Evolutionary conservation across 2,329 filamentous ascomycete genomes (phyloP), one percentile per base, ranked within the genome.

Genomic region (Fusarium transvaalense): DNA sequence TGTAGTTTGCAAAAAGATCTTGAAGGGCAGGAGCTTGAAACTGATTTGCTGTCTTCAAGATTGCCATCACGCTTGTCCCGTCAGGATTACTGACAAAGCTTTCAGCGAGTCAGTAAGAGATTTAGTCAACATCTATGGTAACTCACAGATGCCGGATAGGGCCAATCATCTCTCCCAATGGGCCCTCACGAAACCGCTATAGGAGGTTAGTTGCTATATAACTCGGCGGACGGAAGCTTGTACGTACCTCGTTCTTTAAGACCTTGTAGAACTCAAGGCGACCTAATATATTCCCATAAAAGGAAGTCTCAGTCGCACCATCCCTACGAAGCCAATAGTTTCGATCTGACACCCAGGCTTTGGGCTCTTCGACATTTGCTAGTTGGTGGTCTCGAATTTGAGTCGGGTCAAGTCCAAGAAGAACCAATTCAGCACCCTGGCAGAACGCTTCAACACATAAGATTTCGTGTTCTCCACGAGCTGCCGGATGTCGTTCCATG

Each of bases 31-130:
- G 3, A 0, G 35, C 56, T 9, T 70, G 66, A 0, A 57, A 66
- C 0, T 29, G 5, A 4, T 64, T 34, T 5, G 59, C 56, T 1
- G 59, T 68, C 15, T 43, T 52, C 1, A 72, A 19, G 2, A 71
- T 27, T 3, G 58, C 14, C 0, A 61, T 10, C 4, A 71, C 45
- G 17, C 32, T 64, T 0, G 25, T 2, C 4, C 59, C 57, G 38
- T 62, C 45, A 1, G 58, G 38, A 23, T 71, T 53, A 12, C 64
- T 64, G 6, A 73, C 64, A 14, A 67, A 69, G 3, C 71, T 73
- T 27, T 13, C 15, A 27, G 0, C 5, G 4, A 19, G 5, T 56
- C 7, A 56, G 35, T 21, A 3, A 6, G 5, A 4, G 5, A 10
- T 38, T 5, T 8, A 14, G 2, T 6, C 8, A 25, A 8, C 5